Evolutionary conservation across 441 rosid genomes (phyloP).

Genomic region (Kokia cookei): DNA sequence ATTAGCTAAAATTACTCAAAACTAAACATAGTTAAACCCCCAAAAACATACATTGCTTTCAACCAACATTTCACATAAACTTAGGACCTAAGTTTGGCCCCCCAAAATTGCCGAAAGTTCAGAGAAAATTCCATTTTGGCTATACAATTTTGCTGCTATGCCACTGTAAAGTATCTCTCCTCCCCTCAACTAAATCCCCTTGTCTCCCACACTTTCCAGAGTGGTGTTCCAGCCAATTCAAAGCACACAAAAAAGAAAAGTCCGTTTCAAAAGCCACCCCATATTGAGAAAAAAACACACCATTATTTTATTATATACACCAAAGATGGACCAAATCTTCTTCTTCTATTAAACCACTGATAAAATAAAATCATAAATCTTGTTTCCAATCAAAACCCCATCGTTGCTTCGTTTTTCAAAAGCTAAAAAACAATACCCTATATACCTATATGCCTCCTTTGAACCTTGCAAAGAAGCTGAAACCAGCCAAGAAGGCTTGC

Average conservation of each 20-base stretch:
- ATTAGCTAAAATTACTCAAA: too few species aligned
- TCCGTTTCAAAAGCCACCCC: neutral
- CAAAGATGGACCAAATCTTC: neutral
- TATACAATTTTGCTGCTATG: constrained; percentile 7
- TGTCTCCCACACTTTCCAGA: constrained; percentile 1
- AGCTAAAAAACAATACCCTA: neutral
- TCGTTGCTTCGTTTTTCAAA: neutral
- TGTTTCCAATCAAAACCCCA: neutral
- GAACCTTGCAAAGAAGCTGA: constrained; percentile 48
- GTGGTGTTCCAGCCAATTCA: constrained; percentile 13
- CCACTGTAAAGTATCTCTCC: constrained; percentile 12
- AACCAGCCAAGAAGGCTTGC: constrained; percentile 50
- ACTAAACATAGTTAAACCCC: too few species aligned
- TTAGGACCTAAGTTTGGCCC: constrained; percentile 30
- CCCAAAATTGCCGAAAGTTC: constrained; percentile 30
- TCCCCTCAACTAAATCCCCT: neutral
- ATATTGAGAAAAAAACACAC: neutral
- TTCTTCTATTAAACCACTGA: neutral
- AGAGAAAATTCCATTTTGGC: neutral
- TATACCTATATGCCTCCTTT: constrained; percentile 31
- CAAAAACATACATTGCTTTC: neutral
- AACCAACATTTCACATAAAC: neutral
- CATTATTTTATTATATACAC: too few species aligned
- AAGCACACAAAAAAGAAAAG: neutral
- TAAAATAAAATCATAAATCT: neutral